Percentiles rank a stretch among this genome's conserved stretches.
Conservation (phyloP, 2,329 filamentous ascomycete species). For the Cladosporium sp. region DNA sequence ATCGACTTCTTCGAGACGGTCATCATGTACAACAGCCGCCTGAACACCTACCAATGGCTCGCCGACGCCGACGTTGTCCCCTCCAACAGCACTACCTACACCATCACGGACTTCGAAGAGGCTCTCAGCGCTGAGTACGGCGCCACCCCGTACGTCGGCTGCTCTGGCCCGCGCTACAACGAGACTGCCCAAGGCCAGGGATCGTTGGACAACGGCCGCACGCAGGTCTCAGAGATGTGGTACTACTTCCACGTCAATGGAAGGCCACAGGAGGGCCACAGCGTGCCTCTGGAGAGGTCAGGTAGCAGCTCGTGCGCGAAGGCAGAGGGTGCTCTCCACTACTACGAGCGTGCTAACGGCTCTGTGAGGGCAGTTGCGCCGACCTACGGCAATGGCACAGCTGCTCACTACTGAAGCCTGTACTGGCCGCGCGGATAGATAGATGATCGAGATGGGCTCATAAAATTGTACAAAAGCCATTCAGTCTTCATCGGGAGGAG, state of each 20-base stretch:
- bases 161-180: slow-evolving; percentile 58
- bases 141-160: slow-evolving; percentile 57
- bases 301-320: slow-evolving; percentile 54
- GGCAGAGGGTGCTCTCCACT: slow-evolving; percentile 50
- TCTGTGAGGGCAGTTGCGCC: not conserved
- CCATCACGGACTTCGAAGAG: slow-evolving; percentile 49
- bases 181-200: slow-evolving; percentile 54
- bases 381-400: not conserved
- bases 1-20: slow-evolving; percentile 61
- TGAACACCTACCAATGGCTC: slow-evolving; percentile 62
- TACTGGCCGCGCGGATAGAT: not conserved
- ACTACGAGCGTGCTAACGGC: slow-evolving; percentile 41
- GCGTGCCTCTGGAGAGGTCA: slow-evolving; percentile 46
- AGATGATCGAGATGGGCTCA: too few species aligned
- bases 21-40: slow-evolving; percentile 53
- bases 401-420: not conserved
- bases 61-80: slow-evolving; percentile 51
- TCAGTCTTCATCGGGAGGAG: too few species aligned
- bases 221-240: slow-evolving; percentile 60
- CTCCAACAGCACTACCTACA: slow-evolving; percentile 56
- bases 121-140: slow-evolving; percentile 51
- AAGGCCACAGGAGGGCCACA: slow-evolving; percentile 50
- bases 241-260: slow-evolving; percentile 62
- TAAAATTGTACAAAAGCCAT: too few species aligned
- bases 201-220: slow-evolving; percentile 52